Evolutionary conservation across 2,329 filamentous ascomycete species (phyloP).

Genomic region (Fusarium sp.): DNA sequence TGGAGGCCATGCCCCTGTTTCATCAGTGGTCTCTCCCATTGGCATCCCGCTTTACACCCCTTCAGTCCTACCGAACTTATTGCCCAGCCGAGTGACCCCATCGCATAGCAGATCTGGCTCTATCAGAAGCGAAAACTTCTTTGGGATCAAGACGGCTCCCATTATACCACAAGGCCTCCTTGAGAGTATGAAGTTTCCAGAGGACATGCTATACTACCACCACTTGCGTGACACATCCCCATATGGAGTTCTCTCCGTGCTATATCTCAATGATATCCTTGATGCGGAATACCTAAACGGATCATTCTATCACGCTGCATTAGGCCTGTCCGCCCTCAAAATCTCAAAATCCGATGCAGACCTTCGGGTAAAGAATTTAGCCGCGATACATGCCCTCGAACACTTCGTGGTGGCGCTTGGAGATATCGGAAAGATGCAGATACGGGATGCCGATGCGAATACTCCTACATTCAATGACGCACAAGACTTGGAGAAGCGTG

Average conservation of each 20-base stretch:
- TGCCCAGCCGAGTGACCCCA: neutral
- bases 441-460: neutral
- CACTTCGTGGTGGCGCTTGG: slow-evolving; percentile 34
- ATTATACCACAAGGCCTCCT: slow-evolving; percentile 24
- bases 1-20: neutral
- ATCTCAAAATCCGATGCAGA: slow-evolving; percentile 12
- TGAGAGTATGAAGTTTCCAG: slow-evolving; percentile 27
- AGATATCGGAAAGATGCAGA: slow-evolving; percentile 15
- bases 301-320: slow-evolving; percentile 32
- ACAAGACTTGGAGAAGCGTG: neutral
- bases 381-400: slow-evolving; percentile 28
- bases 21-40: neutral
- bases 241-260: slow-evolving; percentile 18
- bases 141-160: slow-evolving; percentile 5
- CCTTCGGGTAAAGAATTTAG: neutral
- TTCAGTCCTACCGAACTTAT: neutral
- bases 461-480: slow-evolving; percentile 9
- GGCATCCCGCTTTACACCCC: neutral
- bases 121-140: neutral
- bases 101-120: neutral
- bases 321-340: slow-evolving; percentile 28
- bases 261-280: slow-evolving; percentile 27
- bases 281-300: slow-evolving; percentile 6
- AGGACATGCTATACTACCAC: slow-evolving; percentile 40
- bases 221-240: slow-evolving; percentile 25